Evolutionary conservation across 2,329 filamentous ascomycete genomes (phyloP).

Genomic region (Colletotrichum sp.): DNA sequence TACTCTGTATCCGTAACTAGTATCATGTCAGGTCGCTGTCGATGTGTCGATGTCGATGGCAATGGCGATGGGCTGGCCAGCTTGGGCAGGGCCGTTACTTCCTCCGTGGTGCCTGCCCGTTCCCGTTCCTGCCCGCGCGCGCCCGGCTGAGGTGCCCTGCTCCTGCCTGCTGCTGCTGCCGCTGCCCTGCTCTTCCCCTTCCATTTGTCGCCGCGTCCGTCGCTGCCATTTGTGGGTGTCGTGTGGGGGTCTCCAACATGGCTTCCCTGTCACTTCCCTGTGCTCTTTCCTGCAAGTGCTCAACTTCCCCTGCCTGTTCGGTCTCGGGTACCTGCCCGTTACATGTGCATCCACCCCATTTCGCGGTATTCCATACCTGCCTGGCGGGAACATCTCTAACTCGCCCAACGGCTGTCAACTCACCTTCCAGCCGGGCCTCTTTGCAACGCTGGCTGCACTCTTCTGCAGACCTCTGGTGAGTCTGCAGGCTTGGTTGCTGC

Average conservation of each 20-base stretch:
- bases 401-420: not conserved
- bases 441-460: not conserved
- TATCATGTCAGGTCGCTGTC: not conserved
- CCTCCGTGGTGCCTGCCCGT: not conserved
- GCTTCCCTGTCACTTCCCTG: slow-evolving; percentile 5
- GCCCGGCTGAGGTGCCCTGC: not conserved
- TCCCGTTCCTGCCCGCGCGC: not conserved
- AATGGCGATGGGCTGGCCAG: not conserved
- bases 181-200: not conserved
- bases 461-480: not conserved
- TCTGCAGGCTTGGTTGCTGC: not conserved
- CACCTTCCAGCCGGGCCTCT: not conserved
- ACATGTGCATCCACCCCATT: not conserved
- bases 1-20: not conserved
- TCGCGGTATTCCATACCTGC: not conserved
- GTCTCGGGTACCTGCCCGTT: slow-evolving; percentile 3
- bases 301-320: not conserved
- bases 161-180: not conserved
- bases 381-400: not conserved
- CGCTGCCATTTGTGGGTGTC: slow-evolving; percentile 3
- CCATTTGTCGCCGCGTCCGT: not conserved
- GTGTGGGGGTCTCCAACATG: slow-evolving; percentile 16
- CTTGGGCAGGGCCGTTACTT: not conserved
- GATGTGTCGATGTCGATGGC: not conserved
- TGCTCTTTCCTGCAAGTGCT: slow-evolving; percentile 7